Evolutionary conservation across 352 stramenopile genomes (phyloP), one percentile per base, ranked within the genome.

Genomic region (Pythium brachiatum): DNA sequence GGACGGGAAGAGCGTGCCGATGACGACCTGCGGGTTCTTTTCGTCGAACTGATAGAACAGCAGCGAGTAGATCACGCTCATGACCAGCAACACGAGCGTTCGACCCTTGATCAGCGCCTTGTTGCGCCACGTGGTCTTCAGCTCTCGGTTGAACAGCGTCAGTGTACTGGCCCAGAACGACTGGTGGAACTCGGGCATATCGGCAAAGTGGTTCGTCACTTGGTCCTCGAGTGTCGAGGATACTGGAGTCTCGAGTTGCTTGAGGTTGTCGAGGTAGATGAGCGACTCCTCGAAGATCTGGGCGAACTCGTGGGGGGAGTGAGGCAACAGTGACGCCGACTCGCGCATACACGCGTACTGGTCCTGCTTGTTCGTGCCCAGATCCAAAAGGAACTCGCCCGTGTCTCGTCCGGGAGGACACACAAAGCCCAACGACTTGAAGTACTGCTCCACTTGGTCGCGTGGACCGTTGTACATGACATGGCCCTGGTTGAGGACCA

Each of bases 321-420:
- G 47, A 25, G 64, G n/a, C n/a, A n/a, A n/a, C n/a, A n/a, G n/a
- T n/a, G 53, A 26, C 53, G 55, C 12, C 21, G 18, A 7, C 25
- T n/a, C 21, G 41, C 27, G 50, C 41, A 26, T 7, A 27, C 38
- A 25, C 20, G 58, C 53, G 51, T 73, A 73, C 32, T 53, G 51
- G 20, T 47, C 16, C 26, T 70, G 66, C 18, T 69, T 41, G 12
- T 43, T n/a, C 31, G 66, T 73, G 23, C 54, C 53, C 8, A 73
- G 50, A 39, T 83, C 84, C 46, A 94, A 76, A 52, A 98, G 71
- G 73, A 96, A 98, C 69, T 98, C 94, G 29, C 90, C 92, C 15
- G 91, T 64, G 67, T 98, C 93, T 57, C 86, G 87, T n/a, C 60
- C 54, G 21, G 71, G 68, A 26, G 80, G 80, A 50, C 78, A 83